Evolutionary conservation across 2,329 filamentous ascomycete genomes (phyloP), one percentile per base, ranked within the genome.

Genomic region (Neonectria faginata): DNA sequence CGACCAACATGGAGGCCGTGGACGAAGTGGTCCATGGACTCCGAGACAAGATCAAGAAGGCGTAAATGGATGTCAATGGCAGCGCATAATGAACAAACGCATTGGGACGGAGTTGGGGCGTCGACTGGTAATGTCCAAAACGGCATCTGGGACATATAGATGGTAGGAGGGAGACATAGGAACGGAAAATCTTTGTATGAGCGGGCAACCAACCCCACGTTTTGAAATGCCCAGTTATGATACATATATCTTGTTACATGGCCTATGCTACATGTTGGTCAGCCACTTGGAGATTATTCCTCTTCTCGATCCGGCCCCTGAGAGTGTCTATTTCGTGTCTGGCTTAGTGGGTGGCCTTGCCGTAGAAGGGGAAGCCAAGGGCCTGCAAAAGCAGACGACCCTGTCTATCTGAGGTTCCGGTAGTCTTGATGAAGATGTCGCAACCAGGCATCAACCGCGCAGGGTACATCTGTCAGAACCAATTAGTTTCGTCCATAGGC

Each of bases 1-100:
- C 95, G 0, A 83, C 81, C 20, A 89, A 97, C 78, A 98, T 98
- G 96, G 92, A 94, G 57, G 89, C 88, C 8, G 89, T 97, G 44
- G 93, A 97, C 78, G 82, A 79, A 31, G 81, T 97, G 53, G 93
- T 97, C 77, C 83, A 87, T 56, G 86, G 83, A 36, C 80, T 97
- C 65, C 88, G 86, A 72, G 84, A 88, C 53, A 84, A 82, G 73
- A 82, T 80, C 29, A 77, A 79, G 70, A 77, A 75, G 59, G 74
- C 76, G 25, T 66, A 59, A 41, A 62, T 51, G 53, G 29, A 55
- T 11, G 29, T 2, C 45, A 52, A 62, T 31, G 22, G 62, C 54
- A 59, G 58, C 20, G 44, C 12, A 67, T 65, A 62, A 71, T 36
- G 52, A 66, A 64, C 61, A 57, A 65, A 65, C 73, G 75, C 77